These are phyloP conservation scores for Podochytrium sp. DNA, from an alignment of 192 early-diverging fungal genomes.

Conservation along the genomic window DNA sequence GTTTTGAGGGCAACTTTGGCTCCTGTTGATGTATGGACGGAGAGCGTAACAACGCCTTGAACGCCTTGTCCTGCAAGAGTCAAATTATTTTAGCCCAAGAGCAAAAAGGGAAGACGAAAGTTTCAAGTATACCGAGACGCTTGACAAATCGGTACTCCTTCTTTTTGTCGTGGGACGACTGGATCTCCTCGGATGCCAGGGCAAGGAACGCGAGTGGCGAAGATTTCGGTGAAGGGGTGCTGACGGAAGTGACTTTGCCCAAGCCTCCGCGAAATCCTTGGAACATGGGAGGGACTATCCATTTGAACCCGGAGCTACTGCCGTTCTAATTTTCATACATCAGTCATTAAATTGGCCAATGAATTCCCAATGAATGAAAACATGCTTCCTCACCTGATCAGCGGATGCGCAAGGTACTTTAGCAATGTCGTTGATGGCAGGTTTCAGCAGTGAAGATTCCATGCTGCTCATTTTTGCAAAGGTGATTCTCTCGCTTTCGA, in stretches of 20 bases:
- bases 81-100: background rate
- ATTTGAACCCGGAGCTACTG: background rate
- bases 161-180: conserved; percentile 6
- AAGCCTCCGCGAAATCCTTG: background rate
- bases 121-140: background rate
- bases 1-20: conserved; percentile 21
- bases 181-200: background rate
- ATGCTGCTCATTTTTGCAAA: background rate
- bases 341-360: background rate
- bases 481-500: background rate
- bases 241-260: background rate
- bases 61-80: background rate
- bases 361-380: background rate
- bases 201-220: background rate
- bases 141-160: conserved; percentile 17
- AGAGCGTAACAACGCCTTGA: conserved; percentile 13
- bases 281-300: background rate
- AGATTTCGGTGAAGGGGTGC: background rate
- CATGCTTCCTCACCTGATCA: background rate
- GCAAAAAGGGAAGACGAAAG: background rate
- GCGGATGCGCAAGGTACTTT: background rate
- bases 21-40: background rate
- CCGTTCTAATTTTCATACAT: background rate
- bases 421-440: background rate
- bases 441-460: background rate